Base-by-base conservation (phyloP, 2,329 filamentous ascomycete genomes). In the Aspergillus vadensis region DNA sequence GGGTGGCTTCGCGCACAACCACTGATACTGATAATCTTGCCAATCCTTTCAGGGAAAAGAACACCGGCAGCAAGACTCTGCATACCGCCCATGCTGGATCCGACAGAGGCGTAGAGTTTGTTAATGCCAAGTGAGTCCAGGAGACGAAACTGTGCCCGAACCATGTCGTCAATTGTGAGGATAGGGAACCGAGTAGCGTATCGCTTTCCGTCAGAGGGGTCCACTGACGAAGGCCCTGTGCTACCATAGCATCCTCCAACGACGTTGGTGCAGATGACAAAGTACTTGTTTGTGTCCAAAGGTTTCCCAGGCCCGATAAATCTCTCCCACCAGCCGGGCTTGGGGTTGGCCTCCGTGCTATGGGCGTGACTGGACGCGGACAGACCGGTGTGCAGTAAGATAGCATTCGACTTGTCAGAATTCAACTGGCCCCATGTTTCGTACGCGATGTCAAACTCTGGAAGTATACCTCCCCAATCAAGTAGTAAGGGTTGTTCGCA, bases 71-170 rank as follows among this genome's bases (percentile, higher is more conserved):
- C 93, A 5, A 99, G 84, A 67, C 91, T 95, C 74, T 97, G 94
- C 95, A 99, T 99, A 57, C 95, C 95, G 56, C 95, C 95, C 95
- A 99, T 99, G 76, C 92, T 97, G 5, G 91, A 92, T 14, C 95
- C 95, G 19, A 99, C 94, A 61, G 91, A 96, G 17, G 95, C 95
- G 75, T 96, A 91, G 9, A 99, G 83, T 70, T 87, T 91, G 23
- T 85, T 73, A 49, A 99, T 89, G 5, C 88, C 88, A 27, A 99
- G 81, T 4, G 81, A 77, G 74, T 98, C 93, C 12, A 99, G 83
- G 30, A 99, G 84, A 47, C 91, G 84, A 79, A 98, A 97, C 75
- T 99, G 95, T 5, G 93, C 94, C 57, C 93, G 87, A 30, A 98
- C 95, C 95, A 99, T 99, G 76, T 99, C 95, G 69, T 96, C 88